These are phyloP conservation scores for Cryptococcus floricola DNA, from an alignment of 1,284 basidiomycete species.

Conservation along the genomic window DNA sequence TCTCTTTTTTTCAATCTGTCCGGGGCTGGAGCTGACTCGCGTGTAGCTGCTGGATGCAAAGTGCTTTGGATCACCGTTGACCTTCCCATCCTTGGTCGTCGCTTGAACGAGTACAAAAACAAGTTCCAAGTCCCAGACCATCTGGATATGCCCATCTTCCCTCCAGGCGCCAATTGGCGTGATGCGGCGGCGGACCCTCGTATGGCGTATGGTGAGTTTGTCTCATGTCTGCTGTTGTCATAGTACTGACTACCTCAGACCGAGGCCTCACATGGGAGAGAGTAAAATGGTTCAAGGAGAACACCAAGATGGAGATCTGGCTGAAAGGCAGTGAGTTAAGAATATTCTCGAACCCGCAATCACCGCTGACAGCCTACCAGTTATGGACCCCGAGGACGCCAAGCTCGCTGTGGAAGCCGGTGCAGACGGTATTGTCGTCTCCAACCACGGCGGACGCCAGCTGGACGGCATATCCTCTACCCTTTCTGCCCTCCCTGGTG, in stretches of 20 bases:
- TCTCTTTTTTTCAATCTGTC: not conserved
- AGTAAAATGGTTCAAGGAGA: not conserved
- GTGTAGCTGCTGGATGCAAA: constrained; percentile 18
- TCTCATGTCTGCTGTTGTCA: not conserved
- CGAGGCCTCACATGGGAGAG: constrained; percentile 13
- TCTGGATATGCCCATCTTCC: constrained; percentile 16
- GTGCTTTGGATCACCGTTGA: constrained; percentile 32
- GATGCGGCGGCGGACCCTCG: constrained; percentile 11
- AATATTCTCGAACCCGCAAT: not conserved
- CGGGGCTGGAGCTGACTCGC: not conserved
- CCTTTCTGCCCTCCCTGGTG: constrained; percentile 26
- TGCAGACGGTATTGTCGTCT: constrained; percentile 71
- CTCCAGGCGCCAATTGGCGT: constrained; percentile 11
- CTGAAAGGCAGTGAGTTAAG: constrained; percentile 2
- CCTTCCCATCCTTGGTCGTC: constrained; percentile 22
- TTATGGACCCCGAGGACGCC: constrained; percentile 58
- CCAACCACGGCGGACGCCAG: constrained; percentile 78
- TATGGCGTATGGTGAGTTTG: constrained; percentile 9
- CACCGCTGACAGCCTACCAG: not conserved
- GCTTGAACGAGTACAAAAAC: constrained; percentile 23
- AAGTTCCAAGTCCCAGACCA: constrained; percentile 12
- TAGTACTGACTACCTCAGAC: not conserved
- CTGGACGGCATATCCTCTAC: constrained; percentile 58
- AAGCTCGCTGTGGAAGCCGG: constrained; percentile 61
- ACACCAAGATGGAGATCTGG: constrained; percentile 1